A percentile compares a stretch with the other conserved stretches of the same genome.
Conservation (phyloP, 768 basidiomycete species). For the Termitomyces sp. region DNA sequence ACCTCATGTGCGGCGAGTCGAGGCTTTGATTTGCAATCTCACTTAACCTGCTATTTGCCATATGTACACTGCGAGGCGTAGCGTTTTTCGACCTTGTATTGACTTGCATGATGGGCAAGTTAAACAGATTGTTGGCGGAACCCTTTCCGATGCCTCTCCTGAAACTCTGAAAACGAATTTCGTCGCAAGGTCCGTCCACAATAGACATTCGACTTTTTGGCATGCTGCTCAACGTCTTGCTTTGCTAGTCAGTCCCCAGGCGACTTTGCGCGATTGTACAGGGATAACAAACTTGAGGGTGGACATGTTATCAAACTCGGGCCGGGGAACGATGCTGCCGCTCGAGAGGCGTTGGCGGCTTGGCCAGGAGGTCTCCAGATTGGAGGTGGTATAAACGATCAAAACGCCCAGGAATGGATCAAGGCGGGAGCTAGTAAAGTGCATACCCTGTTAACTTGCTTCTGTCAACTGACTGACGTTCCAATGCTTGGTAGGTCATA, state of each 20-base stretch:
- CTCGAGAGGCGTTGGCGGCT: constrained; percentile 68
- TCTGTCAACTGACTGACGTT: background rate
- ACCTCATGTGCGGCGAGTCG: background rate
- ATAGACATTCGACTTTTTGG: constrained; percentile 7
- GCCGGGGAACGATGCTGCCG: constrained; percentile 84
- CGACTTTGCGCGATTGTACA: constrained; percentile 79
- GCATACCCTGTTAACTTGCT: background rate
- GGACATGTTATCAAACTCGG: constrained; percentile 98
- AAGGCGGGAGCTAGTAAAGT: constrained; percentile 88
- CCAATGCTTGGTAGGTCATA: constrained; percentile 60
- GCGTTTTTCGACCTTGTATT: constrained; percentile 87
- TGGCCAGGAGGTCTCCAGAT: constrained; percentile 90
- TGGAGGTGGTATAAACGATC: constrained; percentile 85
- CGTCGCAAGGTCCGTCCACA: constrained; percentile 64
- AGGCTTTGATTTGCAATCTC: background rate
- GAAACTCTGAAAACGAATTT: constrained; percentile 79
- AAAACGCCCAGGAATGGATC: constrained; percentile 82
- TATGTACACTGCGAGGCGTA: constrained; percentile 35
- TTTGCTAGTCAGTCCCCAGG: constrained; percentile 66
- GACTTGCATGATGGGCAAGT: constrained; percentile 95
- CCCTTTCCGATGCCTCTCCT: constrained; percentile 66
- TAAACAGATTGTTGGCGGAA: constrained; percentile 97
- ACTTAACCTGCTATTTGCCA: background rate
- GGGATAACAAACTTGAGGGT: constrained; percentile 59
- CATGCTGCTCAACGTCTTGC: background rate